Base-by-base conservation (phyloP, 2,329 filamentous ascomycete genomes). In the Trichoderma cornu-damae region DNA sequence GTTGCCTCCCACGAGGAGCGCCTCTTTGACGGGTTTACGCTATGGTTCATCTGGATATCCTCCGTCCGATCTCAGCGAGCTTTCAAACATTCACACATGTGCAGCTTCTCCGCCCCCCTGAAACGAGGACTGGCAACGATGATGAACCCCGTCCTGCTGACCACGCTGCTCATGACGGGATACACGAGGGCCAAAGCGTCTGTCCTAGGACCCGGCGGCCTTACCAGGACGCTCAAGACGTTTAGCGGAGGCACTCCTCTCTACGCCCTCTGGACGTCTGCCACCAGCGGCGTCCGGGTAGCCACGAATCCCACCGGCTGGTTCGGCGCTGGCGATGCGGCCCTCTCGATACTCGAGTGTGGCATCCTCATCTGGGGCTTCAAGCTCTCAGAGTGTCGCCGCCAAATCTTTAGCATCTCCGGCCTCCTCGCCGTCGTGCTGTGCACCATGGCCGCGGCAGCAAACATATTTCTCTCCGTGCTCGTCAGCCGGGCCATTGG, bases 321-420 rank as follows among this genome's bases (percentile, higher is more conserved):
- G 68, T 73, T 75, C 51, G 77, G 77, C 2, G 78, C 78, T 0
- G 79, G 79, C 7, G 78, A 81, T 59, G 65, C 75, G 3, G 78
- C 79, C 0, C 69, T 75, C 1, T 75, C 77, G 0, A 65, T 81
- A 3, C 75, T 81, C 3, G 76, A 80, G 62, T 73, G 75, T 3
- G 79, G 78, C 9, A 78, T 81, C 22, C 70, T 80, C 2, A 70
- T 74, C 3, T 81, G 79, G 79, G 79, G 79, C 0, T 74, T 81
- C 61, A 81, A 81, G 66, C 69, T 81, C 3, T 79, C 75, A 61
- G 77, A 79, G 60, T 79, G 76, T 65, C 76, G 77, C 3, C 60
- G 62, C 2, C 76, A 77, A 49, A 69, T 81, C 1, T 70, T 77
- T 44, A 79, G 75, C 20, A 61, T 69, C 1, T 72, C 72, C 0